Base-by-base conservation (phyloP, 495 filamentous ascomycete species). In the Penicillium coffeae region DNA sequence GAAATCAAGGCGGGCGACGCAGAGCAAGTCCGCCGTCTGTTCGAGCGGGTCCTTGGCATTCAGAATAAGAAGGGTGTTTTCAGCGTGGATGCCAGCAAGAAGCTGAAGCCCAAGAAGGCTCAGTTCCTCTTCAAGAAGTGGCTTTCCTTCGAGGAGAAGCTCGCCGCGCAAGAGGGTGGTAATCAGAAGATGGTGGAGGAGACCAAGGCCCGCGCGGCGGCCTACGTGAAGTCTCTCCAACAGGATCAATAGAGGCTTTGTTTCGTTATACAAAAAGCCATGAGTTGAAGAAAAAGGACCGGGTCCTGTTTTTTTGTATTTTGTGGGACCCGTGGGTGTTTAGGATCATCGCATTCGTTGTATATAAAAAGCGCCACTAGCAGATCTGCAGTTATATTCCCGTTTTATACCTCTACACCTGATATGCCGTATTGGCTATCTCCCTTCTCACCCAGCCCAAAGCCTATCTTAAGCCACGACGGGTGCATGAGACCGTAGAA, bases 51-150 rank as follows among this genome's bases (percentile, higher is more conserved):
- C 38, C 66, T 76, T 40, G 73, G 70, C 1, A 59, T 73, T 35
- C 64, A 64, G 47, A 73, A 73, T 56, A 79, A 78, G 52, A 88
- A 86, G 75, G 77, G 79, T 12, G 59, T 32, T 9, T 51, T 67
- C 14, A 56, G 56, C 15, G 48, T 64, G 13, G 65, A 68, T 18
- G 54, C 60, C 19, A 61, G 60, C 50, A 69, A 71, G 60, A 74
- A 75, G 54, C 59, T 90, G 14, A 88, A 87, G 65, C 73, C 82
- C 12, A 80, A 83, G 59, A 79, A 86, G 64, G 89, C 88, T 2
- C 83, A 86, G 60, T 84, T 80, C 58, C 84, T 90, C 72, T 95
- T 94, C 63, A 84, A 86, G 65, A 79, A 87, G 56, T 95, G 89
- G 89, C 76, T 85, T 48, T 74, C 79, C 52, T 92, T 83, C 70